Conservation (phyloP, 176 grass and related monocot genomes). For the Carex kokanica region DNA sequence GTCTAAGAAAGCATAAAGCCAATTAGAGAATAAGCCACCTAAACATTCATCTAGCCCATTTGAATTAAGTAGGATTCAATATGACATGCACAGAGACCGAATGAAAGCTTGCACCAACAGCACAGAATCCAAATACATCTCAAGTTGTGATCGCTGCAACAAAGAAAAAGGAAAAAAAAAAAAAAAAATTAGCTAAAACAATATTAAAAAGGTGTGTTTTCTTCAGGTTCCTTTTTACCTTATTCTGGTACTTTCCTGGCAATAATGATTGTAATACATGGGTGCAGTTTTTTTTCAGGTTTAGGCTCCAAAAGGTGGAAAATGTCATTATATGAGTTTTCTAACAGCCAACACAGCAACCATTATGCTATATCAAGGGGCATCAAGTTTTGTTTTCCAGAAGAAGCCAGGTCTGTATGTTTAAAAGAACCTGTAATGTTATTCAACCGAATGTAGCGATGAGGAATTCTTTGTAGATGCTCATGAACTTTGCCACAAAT, state of each 20-base stretch:
- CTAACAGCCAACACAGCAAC: background rate
- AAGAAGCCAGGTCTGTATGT: background rate
- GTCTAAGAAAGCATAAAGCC: background rate
- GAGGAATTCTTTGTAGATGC: conserved; percentile 93
- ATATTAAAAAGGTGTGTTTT: background rate
- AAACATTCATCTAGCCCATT: background rate
- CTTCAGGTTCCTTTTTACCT: background rate
- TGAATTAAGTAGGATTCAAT: background rate
- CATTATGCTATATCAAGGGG: background rate
- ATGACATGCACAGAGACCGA: background rate
- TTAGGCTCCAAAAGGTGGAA: background rate
- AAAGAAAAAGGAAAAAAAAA: background rate
- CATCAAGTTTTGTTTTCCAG: background rate
- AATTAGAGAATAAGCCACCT: background rate
- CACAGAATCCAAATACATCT: background rate
- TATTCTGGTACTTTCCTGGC: background rate
- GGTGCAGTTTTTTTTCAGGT: background rate
- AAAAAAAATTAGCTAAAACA: background rate
- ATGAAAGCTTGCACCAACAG: background rate
- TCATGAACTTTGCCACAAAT: conserved; percentile 99
- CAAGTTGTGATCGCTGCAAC: conserved; percentile 7
- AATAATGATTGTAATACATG: background rate
- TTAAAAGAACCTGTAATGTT: conserved; percentile 2
- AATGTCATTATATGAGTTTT: background rate
- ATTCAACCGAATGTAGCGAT: conserved; percentile 80